Percentiles rank a stretch among this genome's conserved stretches.
Conservation (phyloP, 495 filamentous ascomycete species). For the Parathielavia hyrcaniae region DNA sequence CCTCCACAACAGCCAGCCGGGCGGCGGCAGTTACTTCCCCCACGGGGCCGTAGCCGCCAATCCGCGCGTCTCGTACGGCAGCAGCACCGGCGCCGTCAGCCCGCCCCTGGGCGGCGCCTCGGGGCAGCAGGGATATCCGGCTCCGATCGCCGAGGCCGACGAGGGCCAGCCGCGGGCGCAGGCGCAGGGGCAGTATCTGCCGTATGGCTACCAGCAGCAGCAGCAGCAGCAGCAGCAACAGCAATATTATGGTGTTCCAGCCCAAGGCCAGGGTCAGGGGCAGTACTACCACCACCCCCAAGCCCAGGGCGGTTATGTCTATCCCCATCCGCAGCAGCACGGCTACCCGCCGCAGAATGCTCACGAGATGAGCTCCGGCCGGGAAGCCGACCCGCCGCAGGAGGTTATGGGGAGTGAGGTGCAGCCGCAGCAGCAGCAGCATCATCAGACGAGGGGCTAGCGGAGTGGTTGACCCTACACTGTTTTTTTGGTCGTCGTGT, state of each 20-base stretch:
- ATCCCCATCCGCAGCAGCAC: conserved; percentile 8
- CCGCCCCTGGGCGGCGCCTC: not conserved
- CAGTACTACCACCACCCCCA: not conserved
- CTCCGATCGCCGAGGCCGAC: conserved; percentile 18
- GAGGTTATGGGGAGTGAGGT: conserved; percentile 17
- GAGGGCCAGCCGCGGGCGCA: conserved; percentile 13
- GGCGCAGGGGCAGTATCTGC: not conserved
- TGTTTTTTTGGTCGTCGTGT: not conserved
- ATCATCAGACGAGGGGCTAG: not conserved
- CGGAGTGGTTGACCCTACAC: too few species aligned
- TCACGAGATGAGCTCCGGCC: conserved; percentile 17
- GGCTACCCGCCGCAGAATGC: conserved; percentile 1
- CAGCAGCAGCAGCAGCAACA: conserved; percentile 11
- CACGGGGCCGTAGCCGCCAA: not conserved
- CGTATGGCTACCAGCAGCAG: not conserved
- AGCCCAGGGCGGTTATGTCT: conserved; percentile 3
- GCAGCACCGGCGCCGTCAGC: conserved; percentile 5
- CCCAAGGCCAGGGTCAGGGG: not conserved
- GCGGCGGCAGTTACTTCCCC: not conserved
- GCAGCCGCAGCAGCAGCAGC: too few species aligned
- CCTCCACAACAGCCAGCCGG: not conserved
- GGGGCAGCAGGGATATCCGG: conserved; percentile 8
- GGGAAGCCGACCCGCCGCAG: conserved; percentile 18
- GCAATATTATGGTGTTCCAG: conserved; percentile 1
- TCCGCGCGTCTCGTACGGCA: not conserved